Conservation (phyloP, 1,284 basidiomycete species). For the Rhodotorula sp. region DNA sequence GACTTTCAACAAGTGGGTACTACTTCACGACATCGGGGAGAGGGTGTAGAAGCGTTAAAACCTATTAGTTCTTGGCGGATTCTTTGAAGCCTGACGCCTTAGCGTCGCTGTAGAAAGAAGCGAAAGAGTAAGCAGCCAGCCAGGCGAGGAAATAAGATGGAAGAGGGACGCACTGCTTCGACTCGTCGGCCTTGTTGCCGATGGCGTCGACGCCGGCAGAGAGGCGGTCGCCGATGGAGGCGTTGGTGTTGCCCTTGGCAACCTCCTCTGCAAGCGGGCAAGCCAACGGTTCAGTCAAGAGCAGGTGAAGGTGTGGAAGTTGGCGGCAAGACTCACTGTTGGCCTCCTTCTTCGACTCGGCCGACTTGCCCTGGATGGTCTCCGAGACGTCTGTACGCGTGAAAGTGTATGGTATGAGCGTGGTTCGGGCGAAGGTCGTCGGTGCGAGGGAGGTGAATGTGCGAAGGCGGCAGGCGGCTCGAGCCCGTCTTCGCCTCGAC, state of each 20-base stretch:
- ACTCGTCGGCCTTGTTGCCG: slow-evolving; percentile 40
- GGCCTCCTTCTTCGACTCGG: slow-evolving; percentile 20
- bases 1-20: slow-evolving; percentile 6
- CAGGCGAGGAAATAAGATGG: too few species aligned
- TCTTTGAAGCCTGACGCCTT: slow-evolving; percentile 29
- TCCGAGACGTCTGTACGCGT: slow-evolving; percentile 22
- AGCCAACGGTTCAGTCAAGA: background rate
- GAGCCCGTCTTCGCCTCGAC: too few species aligned
- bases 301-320: too few species aligned
- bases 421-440: background rate
- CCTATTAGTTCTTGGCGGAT: slow-evolving; percentile 10
- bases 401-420: background rate
- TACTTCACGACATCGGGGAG: background rate
- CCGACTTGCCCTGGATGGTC: slow-evolving; percentile 16
- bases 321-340: slow-evolving; percentile 13
- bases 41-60: background rate
- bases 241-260: slow-evolving; percentile 40
- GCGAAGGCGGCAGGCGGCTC: background rate
- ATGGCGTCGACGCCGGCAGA: slow-evolving; percentile 35
- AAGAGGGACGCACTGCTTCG: slow-evolving; percentile 12
- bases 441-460: background rate
- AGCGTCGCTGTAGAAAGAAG: background rate
- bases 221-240: slow-evolving; percentile 28
- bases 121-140: background rate
- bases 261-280: slow-evolving; percentile 19